Evolutionary conservation across 176 grass and related monocot genomes (phyloP).

Genomic region (Saccharum spontaneum): DNA sequence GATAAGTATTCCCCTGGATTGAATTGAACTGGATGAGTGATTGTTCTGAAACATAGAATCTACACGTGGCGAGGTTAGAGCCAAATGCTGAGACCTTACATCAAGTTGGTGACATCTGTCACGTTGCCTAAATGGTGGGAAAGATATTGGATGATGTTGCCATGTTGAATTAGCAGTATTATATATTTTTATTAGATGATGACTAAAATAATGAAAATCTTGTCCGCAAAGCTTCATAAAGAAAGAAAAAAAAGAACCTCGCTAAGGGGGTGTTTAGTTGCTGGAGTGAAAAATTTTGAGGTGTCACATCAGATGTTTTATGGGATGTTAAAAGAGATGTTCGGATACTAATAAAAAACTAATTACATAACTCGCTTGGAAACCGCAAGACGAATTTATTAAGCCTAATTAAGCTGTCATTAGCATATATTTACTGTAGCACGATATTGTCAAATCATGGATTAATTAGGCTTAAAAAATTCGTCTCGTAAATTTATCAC

Average conservation of each 20-base stretch:
- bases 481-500: no score
- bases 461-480: no score
- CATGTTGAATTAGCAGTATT: neutral
- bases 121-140: neutral
- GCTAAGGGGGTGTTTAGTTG: no score
- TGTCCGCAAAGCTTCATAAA: neutral
- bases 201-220: neutral
- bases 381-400: no score
- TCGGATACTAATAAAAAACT: no score
- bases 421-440: no score
- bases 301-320: no score
- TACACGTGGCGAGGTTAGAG: neutral
- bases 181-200: neutral
- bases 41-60: neutral
- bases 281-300: no score
- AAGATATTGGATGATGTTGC: neutral
- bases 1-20: neutral
- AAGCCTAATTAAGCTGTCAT: no score
- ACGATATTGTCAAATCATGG: no score
- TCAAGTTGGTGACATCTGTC: neutral
- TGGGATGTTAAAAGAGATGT: no score
- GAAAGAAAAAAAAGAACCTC: neutral
- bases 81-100: neutral
- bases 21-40: neutral
- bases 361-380: no score